Evolutionary conservation across 148 eudicot genomes (phyloP), one percentile per base, ranked within the genome.

Genomic region (Silene uniflora): DNA sequence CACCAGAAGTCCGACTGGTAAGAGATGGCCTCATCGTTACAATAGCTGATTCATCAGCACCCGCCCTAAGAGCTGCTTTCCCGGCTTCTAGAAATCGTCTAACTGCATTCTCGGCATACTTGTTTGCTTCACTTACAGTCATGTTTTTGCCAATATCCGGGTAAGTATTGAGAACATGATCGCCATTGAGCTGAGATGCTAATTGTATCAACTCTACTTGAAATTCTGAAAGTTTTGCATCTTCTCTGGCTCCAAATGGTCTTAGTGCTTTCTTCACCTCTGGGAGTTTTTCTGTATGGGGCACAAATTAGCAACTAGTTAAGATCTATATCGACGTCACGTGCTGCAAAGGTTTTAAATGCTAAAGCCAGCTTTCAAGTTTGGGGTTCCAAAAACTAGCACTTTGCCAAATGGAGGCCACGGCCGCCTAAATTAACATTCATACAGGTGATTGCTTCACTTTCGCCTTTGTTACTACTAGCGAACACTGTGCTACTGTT

Each of bases 21-120:
- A 94, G 95, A 49, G 97, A 84, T 1, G 98, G 93, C 76, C 91
- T 91, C 98, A 94, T 94, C 14, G 91, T 91, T 24, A 94, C 93
- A 10, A 94, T 81, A 63, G 93, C 91, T 18, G 97, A 89, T 68
- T 90, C 97, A 81, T 94, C 91, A 72, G 98, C 98, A 75, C 98
- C 98, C 32, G 97, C 91, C 82, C 82, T 84, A 65, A 90, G 24
- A 74, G 98, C 98, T 67, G 97, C 88, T 82, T 86, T 88, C 62
- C 98, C 98, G 17, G 98, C 98, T 83, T 89, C 92, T 75, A 90
- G 66, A 82, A 94, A 91, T 71, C 93, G 87, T 60, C 72, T 80
- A 7, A 90, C 92, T 22, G 98, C 89, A 82, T 84, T 87, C 83
- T 90, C 90, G 0, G 88, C 93, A 55, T 93, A 93, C 32, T 75